These are phyloP conservation scores for Boletus semigastroideus DNA, from an alignment of 1,284 basidiomycete species.

Conservation along the genomic window DNA sequence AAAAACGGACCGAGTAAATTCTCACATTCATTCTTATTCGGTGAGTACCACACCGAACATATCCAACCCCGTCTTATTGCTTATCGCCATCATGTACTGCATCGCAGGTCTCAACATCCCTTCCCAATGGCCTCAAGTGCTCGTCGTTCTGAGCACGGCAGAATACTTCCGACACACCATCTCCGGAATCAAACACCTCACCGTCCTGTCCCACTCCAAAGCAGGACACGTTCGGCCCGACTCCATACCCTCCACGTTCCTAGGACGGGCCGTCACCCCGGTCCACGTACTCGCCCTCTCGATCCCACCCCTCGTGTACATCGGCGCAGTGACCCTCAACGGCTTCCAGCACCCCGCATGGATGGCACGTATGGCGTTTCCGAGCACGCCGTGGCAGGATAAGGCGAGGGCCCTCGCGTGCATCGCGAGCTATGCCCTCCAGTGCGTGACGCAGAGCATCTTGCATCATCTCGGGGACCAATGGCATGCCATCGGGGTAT, in stretches of 20 bases:
- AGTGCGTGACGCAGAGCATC: not conserved
- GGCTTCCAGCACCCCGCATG: conserved; percentile 28
- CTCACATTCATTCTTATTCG: too few species aligned
- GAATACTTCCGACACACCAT: not conserved
- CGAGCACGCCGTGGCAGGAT: not conserved
- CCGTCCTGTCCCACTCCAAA: conserved; percentile 14
- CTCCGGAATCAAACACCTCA: not conserved
- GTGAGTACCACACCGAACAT: conserved; percentile 3
- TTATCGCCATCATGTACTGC: conserved; percentile 17
- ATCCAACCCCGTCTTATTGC: not conserved
- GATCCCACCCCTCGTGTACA: conserved; percentile 21
- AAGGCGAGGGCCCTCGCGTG: conserved; percentile 21
- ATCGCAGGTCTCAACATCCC: conserved; percentile 18
- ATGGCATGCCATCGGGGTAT: conserved; percentile 29
- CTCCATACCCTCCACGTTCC: conserved; percentile 16
- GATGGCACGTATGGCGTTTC: conserved; percentile 24
- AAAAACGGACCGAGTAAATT: too few species aligned
- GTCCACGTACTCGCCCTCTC: conserved; percentile 21
- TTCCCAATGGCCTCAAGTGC: conserved; percentile 23
- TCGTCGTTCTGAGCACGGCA: conserved; percentile 20
- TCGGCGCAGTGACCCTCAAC: conserved; percentile 21
- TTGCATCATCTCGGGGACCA: conserved; percentile 24
- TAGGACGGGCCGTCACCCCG: conserved; percentile 25
- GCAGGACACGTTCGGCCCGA: conserved; percentile 22
- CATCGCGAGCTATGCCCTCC: not conserved